phyloP scores from a whole-genome alignment of 495 filamentous ascomycete species.

The Lasiosphaeriaceae sp. region DNA sequence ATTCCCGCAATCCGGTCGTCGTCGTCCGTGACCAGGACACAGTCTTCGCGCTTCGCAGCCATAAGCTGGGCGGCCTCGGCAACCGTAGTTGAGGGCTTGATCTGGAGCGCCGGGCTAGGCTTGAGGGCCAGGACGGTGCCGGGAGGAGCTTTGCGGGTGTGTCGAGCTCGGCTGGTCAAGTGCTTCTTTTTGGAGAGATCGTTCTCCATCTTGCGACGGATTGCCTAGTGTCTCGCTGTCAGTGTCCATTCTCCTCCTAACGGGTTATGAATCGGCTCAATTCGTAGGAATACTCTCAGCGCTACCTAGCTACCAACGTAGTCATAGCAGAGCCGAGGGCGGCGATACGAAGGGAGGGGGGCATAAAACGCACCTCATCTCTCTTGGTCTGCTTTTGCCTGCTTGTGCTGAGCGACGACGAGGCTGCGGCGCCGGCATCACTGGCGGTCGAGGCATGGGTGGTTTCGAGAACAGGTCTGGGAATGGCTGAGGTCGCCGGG shows the following conservation, averaged over 20 bases:
- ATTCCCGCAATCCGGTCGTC: constrained; percentile 97
- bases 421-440: constrained; percentile 53
- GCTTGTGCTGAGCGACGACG: constrained; percentile 75
- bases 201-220: constrained; percentile 91
- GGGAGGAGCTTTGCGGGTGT: constrained; percentile 88
- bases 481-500: constrained; percentile 69
- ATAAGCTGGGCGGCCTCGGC: constrained; percentile 97
- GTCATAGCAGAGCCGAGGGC: constrained; percentile 5
- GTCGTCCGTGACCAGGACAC: constrained; percentile 97
- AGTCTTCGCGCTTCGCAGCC: constrained; percentile 98
- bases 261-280: no score
- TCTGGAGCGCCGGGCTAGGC: constrained; percentile 92
- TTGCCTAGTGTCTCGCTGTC: constrained; percentile 60
- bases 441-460: constrained; percentile 45
- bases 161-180: constrained; percentile 66
- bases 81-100: constrained; percentile 92
- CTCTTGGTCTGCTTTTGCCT: constrained; percentile 92
- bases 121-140: constrained; percentile 93
- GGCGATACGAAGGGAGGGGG: background rate
- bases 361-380: constrained; percentile 93
- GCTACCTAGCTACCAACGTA: no score
- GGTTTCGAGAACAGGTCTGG: constrained; percentile 73
- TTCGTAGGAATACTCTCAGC: no score
- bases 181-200: constrained; percentile 98
- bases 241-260: constrained; percentile 21